Conservation (phyloP, 2,329 filamentous ascomycete genomes). For the Coniochaeta pulveracea region DNA sequence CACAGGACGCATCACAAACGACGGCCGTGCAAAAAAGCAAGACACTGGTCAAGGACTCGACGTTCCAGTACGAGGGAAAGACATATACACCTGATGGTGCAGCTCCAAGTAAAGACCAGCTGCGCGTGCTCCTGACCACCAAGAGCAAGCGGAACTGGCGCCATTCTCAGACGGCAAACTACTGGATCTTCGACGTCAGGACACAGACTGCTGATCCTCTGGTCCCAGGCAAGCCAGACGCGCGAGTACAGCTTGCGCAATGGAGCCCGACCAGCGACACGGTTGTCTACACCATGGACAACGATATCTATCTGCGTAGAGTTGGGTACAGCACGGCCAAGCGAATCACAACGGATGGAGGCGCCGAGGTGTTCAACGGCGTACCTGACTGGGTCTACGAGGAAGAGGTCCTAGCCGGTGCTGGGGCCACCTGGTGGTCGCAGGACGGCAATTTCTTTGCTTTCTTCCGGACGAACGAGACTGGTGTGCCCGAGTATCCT, state of each 20-base stretch:
- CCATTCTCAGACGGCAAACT: constrained; percentile 75
- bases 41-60: constrained; percentile 61
- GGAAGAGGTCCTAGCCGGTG: constrained; percentile 66
- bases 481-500: constrained; percentile 79
- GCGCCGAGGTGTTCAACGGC: constrained; percentile 83
- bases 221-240: constrained; percentile 54
- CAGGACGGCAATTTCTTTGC: constrained; percentile 80
- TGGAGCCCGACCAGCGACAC: constrained; percentile 86
- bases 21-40: constrained; percentile 34
- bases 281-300: constrained; percentile 78
- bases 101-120: constrained; percentile 73
- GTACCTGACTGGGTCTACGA: constrained; percentile 97
- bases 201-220: constrained; percentile 68
- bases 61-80: constrained; percentile 48
- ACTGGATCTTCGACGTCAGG: constrained; percentile 87
- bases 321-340: constrained; percentile 43
- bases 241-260: constrained; percentile 67
- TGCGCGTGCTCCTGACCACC: constrained; percentile 74
- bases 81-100: constrained; percentile 46
- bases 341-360: constrained; percentile 78
- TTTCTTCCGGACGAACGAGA: constrained; percentile 90
- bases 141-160: constrained; percentile 70
- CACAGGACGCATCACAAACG: constrained; percentile 27
- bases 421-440: constrained; percentile 92
- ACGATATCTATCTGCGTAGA: constrained; percentile 78